Base-by-base conservation (phyloP, 148 eudicot genomes). In the Limonium bicolor region DNA sequence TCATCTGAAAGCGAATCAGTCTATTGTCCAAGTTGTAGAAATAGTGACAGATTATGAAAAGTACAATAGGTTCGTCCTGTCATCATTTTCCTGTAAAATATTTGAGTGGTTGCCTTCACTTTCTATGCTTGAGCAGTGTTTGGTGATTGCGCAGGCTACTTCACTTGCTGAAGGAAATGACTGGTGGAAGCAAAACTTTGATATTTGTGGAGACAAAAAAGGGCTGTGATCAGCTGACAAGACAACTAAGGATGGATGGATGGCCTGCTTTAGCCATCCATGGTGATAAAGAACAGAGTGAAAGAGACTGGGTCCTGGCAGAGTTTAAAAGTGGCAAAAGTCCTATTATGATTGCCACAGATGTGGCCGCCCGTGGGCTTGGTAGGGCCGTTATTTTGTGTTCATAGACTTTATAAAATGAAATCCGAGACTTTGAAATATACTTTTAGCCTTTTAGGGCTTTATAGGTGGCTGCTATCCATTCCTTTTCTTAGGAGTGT, bases 311-410 rank as follows among this genome's bases (percentile, higher is more conserved):
- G 93, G 99, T 90, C 41, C 70, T 90, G 55, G 70, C 95, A 38
- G 99, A 90, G 60, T 92, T 92, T 68, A 85, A 68, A 76, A 85
- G 73, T 85, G 95, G 94, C 82, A 71, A 86, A 70, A 85, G 77
- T 76, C 82, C 86, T 65, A 66, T 92, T 58, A 84, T 92, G 95
- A 78, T 59, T 64, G 99, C 99, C 69, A 92, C 99, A 59, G 99
- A 92, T 73, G 95, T 92, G 73, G 95, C 99, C 59, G 99, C 99
- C 13, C 99, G 95, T 73, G 99, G 99, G 69, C 99, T 92, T 78
- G 99, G 99, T 92, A 92, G 95, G 99, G 73, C 27, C 13, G 27
- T 69, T 60, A 68, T 52, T 65, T 71, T 53, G 83, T 73, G 68
- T 76, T 70, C 66, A 67, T 70, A 55, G 42, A 61, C 27, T 42